phyloP scores from a whole-genome alignment of 208 protist genomes.

The Leishmania braziliensis region DNA sequence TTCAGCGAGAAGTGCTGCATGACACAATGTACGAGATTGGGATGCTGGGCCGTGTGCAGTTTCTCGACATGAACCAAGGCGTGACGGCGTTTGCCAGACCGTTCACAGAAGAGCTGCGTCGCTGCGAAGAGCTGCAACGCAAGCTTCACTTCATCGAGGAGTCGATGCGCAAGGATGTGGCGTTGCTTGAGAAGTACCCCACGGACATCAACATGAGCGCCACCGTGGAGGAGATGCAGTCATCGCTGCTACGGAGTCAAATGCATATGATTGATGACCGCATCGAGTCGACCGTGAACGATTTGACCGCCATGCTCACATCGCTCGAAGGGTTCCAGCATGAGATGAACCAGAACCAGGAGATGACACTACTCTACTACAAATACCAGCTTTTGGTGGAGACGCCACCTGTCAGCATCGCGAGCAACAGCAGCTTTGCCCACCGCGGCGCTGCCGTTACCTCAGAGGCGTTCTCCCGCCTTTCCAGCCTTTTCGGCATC shows the following conservation, averaged over 20 bases:
- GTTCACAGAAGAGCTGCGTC: constrained; percentile 96
- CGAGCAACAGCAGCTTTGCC: constrained; percentile 40
- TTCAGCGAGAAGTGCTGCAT: constrained; percentile 97
- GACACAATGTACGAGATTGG: constrained; percentile 96
- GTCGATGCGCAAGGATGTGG: constrained; percentile 65
- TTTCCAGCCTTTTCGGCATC: constrained; percentile 96
- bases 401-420: constrained; percentile 63
- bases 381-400: constrained; percentile 79
- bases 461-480: constrained; percentile 28
- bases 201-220: constrained; percentile 49
- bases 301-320: constrained; percentile 39
- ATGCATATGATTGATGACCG: constrained; percentile 87
- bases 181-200: constrained; percentile 83
- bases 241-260: constrained; percentile 83
- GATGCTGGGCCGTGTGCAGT: constrained; percentile 95
- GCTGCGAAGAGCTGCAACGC: constrained; percentile 97
- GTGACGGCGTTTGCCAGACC: constrained; percentile 95
- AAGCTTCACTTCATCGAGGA: constrained; percentile 94
- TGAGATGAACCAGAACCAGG: constrained; percentile 63
- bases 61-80: constrained; percentile 94
- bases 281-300: constrained; percentile 40
- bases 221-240: constrained; percentile 56
- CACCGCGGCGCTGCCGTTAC: constrained; percentile 27
- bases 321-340: constrained; percentile 47
- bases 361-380: constrained; percentile 92